Percentiles rank a stretch among this genome's conserved stretches.
These are phyloP conservation scores for Laburnicola sp. DNA, from an alignment of 2,329 filamentous ascomycete species.

Conservation along the genomic window DNA sequence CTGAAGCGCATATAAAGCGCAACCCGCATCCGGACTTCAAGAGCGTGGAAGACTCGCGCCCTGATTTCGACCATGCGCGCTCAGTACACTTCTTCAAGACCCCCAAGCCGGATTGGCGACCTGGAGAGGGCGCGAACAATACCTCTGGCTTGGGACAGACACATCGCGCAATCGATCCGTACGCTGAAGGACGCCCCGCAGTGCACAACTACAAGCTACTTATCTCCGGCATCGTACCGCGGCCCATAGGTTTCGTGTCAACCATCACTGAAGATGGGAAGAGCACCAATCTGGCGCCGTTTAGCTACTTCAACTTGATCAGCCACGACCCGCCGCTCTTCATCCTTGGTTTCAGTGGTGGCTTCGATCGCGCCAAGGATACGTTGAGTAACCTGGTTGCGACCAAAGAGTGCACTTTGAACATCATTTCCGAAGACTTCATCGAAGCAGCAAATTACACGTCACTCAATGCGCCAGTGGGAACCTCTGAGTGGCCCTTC, in stretches of 20 bases:
- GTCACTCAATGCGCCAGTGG: slow-evolving; percentile 75
- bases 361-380: slow-evolving; percentile 70
- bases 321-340: slow-evolving; percentile 88
- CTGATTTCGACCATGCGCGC: slow-evolving; percentile 58
- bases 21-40: slow-evolving; percentile 79
- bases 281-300: slow-evolving; percentile 78
- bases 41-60: slow-evolving; percentile 66
- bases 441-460: slow-evolving; percentile 87
- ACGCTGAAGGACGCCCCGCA: slow-evolving; percentile 67
- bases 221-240: slow-evolving; percentile 79
- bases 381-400: slow-evolving; percentile 73
- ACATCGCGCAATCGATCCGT: slow-evolving; percentile 81
- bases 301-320: slow-evolving; percentile 82
- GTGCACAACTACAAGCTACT: slow-evolving; percentile 88
- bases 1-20: slow-evolving; percentile 56
- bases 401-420: slow-evolving; percentile 73
- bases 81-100: slow-evolving; percentile 65
- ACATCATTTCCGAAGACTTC: slow-evolving; percentile 85
- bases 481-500: slow-evolving; percentile 76
- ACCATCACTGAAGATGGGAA: slow-evolving; percentile 64
- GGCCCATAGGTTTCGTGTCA: slow-evolving; percentile 71
- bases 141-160: slow-evolving; percentile 55
- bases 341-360: slow-evolving; percentile 63
- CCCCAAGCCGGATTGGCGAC: slow-evolving; percentile 65
- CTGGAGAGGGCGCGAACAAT: slow-evolving; percentile 67